phyloP scores from a whole-genome alignment of 2,329 filamentous ascomycete genomes.

The Aspergillus tamarii region DNA sequence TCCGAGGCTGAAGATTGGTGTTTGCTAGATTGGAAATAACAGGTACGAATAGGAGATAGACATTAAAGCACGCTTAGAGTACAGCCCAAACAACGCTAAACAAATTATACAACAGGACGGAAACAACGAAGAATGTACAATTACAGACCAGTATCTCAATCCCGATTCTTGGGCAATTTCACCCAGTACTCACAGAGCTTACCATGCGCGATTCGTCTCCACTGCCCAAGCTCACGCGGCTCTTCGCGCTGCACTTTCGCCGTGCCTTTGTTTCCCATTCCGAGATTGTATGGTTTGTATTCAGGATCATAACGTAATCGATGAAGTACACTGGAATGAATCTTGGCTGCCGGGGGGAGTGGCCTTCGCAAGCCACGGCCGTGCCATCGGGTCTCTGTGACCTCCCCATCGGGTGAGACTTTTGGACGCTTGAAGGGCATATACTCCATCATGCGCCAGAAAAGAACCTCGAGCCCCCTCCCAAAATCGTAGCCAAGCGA shows the following conservation, averaged over 20 bases:
- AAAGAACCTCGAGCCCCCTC: slow-evolving; percentile 18
- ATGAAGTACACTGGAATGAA: slow-evolving; percentile 22
- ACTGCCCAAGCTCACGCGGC: slow-evolving; percentile 11
- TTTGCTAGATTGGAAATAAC: too few relatives aligned
- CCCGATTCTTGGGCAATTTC: neutral
- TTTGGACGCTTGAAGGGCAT: slow-evolving; percentile 21
- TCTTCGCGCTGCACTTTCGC: slow-evolving; percentile 5
- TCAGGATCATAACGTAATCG: slow-evolving; percentile 16
- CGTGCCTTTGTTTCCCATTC: slow-evolving; percentile 16
- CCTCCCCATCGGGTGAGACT: slow-evolving; percentile 18
- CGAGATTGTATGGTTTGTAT: slow-evolving; percentile 26
- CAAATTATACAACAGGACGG: neutral
- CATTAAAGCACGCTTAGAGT: neutral
- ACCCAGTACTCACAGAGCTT: slow-evolving; percentile 9
- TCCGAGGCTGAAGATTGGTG: too few relatives aligned
- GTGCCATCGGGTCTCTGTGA: slow-evolving; percentile 22
- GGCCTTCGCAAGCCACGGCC: slow-evolving; percentile 18
- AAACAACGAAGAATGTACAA: neutral
- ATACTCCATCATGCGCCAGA: slow-evolving; percentile 25
- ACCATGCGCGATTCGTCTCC: slow-evolving; percentile 10
- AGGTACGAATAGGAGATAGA: neutral
- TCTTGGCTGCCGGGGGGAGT: slow-evolving; percentile 15
- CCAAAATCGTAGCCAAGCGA: slow-evolving; percentile 23
- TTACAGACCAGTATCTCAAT: neutral
- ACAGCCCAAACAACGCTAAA: neutral